Evolutionary conservation across 805 yeast genomes (phyloP).

Genomic region (Teunomyces cretensis): DNA sequence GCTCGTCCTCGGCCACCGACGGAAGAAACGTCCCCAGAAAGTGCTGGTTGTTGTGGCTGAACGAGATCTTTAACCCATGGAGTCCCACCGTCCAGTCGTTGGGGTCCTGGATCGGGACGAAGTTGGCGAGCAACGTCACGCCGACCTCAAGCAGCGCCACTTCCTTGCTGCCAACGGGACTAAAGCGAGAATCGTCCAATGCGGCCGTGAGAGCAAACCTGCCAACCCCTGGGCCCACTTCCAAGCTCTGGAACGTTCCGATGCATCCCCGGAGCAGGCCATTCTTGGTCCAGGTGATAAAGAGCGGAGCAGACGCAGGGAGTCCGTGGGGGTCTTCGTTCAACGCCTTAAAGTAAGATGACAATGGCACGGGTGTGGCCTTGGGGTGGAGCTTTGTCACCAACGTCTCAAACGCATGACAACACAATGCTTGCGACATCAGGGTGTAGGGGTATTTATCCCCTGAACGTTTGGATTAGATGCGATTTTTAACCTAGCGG

Average conservation of each 20-base stretch:
- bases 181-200: constrained; percentile 73
- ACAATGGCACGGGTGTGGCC: constrained; percentile 13
- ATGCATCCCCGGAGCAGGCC: constrained; percentile 80
- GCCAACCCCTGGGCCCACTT: constrained; percentile 56
- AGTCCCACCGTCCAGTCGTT: constrained; percentile 78
- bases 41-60: constrained; percentile 37
- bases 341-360: constrained; percentile 11
- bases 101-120: constrained; percentile 50
- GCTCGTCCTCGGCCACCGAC: constrained; percentile 83
- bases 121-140: constrained; percentile 67
- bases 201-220: constrained; percentile 65
- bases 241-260: constrained; percentile 72
- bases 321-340: constrained; percentile 10
- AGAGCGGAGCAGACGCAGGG: constrained; percentile 55
- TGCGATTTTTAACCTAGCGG: not conserved
- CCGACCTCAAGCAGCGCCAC: constrained; percentile 51
- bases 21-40: constrained; percentile 86
- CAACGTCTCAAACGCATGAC: constrained; percentile 38
- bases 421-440: constrained; percentile 40
- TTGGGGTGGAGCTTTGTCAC: constrained; percentile 17
- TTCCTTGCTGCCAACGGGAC: constrained; percentile 59
- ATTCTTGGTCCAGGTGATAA: constrained; percentile 80
- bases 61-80: constrained; percentile 73
- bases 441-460: not conserved
- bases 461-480: not conserved